Percentiles rank a stretch among this genome's conserved stretches.
These are phyloP conservation scores for Ascoidea tarda DNA, from an alignment of 805 yeast species.

Conservation along the genomic window DNA sequence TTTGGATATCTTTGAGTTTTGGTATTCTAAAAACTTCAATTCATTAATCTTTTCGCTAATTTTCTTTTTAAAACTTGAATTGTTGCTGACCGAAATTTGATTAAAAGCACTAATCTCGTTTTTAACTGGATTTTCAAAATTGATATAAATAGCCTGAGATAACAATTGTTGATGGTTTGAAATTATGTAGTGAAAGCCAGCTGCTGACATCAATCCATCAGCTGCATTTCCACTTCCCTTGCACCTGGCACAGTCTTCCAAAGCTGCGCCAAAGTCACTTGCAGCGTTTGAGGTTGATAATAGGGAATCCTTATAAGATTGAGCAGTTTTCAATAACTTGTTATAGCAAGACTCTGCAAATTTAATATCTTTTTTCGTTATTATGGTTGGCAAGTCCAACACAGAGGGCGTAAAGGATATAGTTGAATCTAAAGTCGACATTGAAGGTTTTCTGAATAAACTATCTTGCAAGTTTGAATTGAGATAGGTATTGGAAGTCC, in stretches of 20 bases:
- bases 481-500: not conserved
- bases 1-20: conserved; percentile 43
- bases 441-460: conserved; percentile 1
- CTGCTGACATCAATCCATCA: conserved; percentile 55
- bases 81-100: conserved; percentile 29
- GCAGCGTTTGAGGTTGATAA: conserved; percentile 40
- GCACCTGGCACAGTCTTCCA: conserved; percentile 49
- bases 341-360: conserved; percentile 32
- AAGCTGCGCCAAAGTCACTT: conserved; percentile 53
- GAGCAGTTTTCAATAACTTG: conserved; percentile 32
- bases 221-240: conserved; percentile 47
- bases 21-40: conserved; percentile 46
- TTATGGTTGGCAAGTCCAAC: conserved; percentile 42
- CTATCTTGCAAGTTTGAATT: conserved; percentile 1
- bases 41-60: conserved; percentile 36
- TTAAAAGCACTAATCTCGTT: conserved; percentile 30
- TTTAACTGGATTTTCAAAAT: conserved; percentile 39
- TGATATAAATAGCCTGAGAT: conserved; percentile 37
- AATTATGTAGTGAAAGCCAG: conserved; percentile 64
- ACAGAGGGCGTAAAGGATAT: conserved; percentile 38
- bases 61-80: conserved; percentile 36
- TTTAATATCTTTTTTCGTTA: conserved; percentile 46
- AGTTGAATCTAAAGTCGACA: conserved; percentile 21
- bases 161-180: conserved; percentile 69
- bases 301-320: conserved; percentile 31